Conservation (phyloP, 2,329 filamentous ascomycete genomes). For the Hymenoscyphus fraxineus region DNA sequence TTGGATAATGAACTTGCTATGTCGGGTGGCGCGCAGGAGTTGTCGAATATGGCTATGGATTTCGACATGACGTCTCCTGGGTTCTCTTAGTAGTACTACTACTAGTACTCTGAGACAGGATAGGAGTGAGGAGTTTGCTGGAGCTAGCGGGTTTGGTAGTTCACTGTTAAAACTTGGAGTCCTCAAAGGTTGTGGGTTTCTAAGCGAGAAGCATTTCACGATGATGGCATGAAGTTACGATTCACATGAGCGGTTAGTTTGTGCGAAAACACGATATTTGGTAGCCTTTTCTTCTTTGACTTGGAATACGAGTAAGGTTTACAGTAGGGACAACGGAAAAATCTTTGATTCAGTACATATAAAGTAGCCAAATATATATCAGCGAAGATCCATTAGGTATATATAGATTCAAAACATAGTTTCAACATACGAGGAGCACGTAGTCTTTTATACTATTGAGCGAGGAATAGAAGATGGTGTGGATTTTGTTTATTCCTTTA, state of each 20-base stretch:
- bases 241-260: background rate
- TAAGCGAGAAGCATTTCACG: background rate
- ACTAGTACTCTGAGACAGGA: slow-evolving; percentile 21
- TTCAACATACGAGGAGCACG: too few relatives aligned
- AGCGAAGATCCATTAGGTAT: too few relatives aligned
- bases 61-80: slow-evolving; percentile 8
- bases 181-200: background rate
- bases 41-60: slow-evolving; percentile 15
- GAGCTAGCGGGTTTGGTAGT: background rate
- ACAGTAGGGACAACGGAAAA: too few relatives aligned
- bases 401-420: too few relatives aligned
- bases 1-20: slow-evolving; percentile 21
- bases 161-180: background rate
- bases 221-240: background rate
- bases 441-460: too few relatives aligned
- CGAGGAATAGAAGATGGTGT: too few relatives aligned
- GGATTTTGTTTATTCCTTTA: too few relatives aligned
- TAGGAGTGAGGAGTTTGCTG: slow-evolving; percentile 8
- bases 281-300: too few relatives aligned
- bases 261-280: too few relatives aligned
- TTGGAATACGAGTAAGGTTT: too few relatives aligned
- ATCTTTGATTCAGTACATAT: too few relatives aligned
- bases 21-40: background rate
- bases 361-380: too few relatives aligned
- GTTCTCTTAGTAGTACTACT: slow-evolving; percentile 19